Evolutionary conservation across 1,284 basidiomycete species (phyloP), one percentile per base, ranked within the genome.

Genomic region (Ganoderma lingzhi): DNA sequence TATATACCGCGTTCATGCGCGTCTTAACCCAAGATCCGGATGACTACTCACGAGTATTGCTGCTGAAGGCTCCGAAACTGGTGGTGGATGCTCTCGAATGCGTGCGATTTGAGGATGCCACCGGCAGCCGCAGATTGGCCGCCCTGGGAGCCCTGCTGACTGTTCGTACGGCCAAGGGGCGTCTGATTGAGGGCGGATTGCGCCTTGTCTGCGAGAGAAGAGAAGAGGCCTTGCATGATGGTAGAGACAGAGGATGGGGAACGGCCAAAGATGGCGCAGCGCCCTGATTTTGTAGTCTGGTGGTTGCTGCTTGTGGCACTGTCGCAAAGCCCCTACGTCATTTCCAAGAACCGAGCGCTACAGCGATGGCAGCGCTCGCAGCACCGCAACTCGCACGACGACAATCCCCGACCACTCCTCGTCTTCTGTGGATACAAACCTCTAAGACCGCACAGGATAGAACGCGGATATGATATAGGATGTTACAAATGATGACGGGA

Each of bases 21-120:
- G n/a, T 42, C 6, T 9, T 39, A 42, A 2, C 8, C 32, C 4
- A 8, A 35, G 61, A 60, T 66, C 44, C 17, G 12, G 15, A 14
- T 2, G n/a, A 30, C n/a, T 44, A 83, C 89, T 76, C 73, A 91
- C 90, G 87, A 83, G 78, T 94, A 94, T 74, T 92, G 90, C 74
- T 93, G 91, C 65, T 92, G 89, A 65, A 95, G 81, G 44, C 83
- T 83, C 59, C 93, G 87, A 61, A 95, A 83, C 77, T 93, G 90
- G 75, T 95, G 85, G 69, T 90, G 89, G 70, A 94, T 78, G 44
- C 84, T 82, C 66, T 90, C 92, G 28, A 94, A 78, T 14, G 91
- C 80, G 73, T 79, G 76, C 55, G 76, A 80, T 71, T 78, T 88
- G 28, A 73, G 70, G 66, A 76, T 70, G 39, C 73, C 70, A 51